phyloP scores from a whole-genome alignment of 352 stramenopile genomes.

The Pythium insidiosum region DNA sequence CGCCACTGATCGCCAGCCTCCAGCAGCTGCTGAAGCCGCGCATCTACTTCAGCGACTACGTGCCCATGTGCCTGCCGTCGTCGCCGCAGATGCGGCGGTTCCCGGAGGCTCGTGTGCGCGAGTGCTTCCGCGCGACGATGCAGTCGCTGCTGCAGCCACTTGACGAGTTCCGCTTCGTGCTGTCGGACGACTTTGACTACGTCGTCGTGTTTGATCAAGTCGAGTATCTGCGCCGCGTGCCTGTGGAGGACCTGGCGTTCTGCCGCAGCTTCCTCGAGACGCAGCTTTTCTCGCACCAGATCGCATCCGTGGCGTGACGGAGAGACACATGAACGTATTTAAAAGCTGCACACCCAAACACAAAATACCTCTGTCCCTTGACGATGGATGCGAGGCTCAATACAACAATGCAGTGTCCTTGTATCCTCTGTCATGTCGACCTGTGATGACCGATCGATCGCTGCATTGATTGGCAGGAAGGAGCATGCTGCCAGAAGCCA shows the following conservation, averaged over 20 bases:
- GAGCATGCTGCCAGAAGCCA: too few relatives aligned
- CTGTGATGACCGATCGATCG: too few relatives aligned
- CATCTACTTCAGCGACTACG: slow-evolving; percentile 71
- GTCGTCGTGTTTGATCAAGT: slow-evolving; percentile 81
- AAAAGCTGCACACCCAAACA: too few relatives aligned
- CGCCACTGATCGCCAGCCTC: slow-evolving; percentile 32
- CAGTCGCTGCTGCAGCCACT: slow-evolving; percentile 43
- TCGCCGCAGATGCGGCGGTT: slow-evolving; percentile 26
- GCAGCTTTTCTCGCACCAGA: slow-evolving; percentile 81
- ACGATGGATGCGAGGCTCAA: too few relatives aligned
- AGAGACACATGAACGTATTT: too few relatives aligned
- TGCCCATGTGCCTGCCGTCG: slow-evolving; percentile 43
- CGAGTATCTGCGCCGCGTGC: slow-evolving; percentile 50
- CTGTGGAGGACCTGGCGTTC: slow-evolving; percentile 46
- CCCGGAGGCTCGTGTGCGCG: slow-evolving; percentile 45
- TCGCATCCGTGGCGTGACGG: slow-evolving; percentile 45
- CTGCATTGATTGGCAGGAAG: too few relatives aligned
- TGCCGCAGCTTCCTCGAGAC: slow-evolving; percentile 79
- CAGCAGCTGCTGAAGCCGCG: slow-evolving; percentile 65
- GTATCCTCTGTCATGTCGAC: too few relatives aligned
- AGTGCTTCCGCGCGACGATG: slow-evolving; percentile 45
- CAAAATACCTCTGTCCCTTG: too few relatives aligned
- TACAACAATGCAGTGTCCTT: too few relatives aligned
- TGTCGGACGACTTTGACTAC: slow-evolving; percentile 84
- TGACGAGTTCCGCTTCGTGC: slow-evolving; percentile 75